Percentiles rank a stretch among this genome's conserved stretches.
Conservation (phyloP, 768 basidiomycete genomes). For the Lenzites betulinus region DNA sequence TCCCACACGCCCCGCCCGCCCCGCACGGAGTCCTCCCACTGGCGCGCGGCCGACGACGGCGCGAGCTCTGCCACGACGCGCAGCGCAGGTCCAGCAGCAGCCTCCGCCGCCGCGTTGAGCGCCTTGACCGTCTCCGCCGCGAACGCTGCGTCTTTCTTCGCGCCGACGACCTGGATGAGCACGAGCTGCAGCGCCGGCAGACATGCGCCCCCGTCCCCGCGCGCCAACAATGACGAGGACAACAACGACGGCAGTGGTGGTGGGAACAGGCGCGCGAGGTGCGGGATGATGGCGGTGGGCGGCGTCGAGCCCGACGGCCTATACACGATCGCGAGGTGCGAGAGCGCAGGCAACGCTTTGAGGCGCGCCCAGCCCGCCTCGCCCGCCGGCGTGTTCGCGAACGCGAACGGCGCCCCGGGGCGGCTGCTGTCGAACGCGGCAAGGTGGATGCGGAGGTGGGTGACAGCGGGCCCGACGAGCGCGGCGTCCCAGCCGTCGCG, state of each 20-base stretch:
- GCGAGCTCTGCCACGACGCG: conserved; percentile 33
- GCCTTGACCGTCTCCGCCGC: conserved; percentile 19
- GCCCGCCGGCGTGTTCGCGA: conserved; percentile 7
- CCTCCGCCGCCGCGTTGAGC: conserved; percentile 25
- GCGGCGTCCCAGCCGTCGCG: conserved; percentile 39
- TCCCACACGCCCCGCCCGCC: conserved; percentile 31
- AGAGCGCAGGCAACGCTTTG: conserved; percentile 30
- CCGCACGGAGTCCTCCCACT: conserved; percentile 32
- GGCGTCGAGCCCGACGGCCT: conserved; percentile 19
- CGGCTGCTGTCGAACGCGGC: conserved; percentile 24
- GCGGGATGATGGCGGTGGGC: conserved; percentile 18
- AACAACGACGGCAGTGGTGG: too few relatives aligned
- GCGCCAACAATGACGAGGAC: too few relatives aligned
- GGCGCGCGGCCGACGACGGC: conserved; percentile 28
- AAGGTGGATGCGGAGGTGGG: conserved; percentile 38
- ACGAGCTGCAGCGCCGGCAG: conserved; percentile 24
- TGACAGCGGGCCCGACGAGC: conserved; percentile 33
- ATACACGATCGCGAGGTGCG: conserved; percentile 36
- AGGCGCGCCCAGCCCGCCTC: conserved; percentile 28
- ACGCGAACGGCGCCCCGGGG: conserved; percentile 19
- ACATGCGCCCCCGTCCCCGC: background rate
- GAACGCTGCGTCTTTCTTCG: conserved; percentile 12
- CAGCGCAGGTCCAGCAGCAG: conserved; percentile 21
- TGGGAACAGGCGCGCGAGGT: conserved; percentile 21
- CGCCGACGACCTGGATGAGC: conserved; percentile 31